phyloP scores from a whole-genome alignment of 2,329 filamentous ascomycete species.

The Trichothecium roseum region DNA sequence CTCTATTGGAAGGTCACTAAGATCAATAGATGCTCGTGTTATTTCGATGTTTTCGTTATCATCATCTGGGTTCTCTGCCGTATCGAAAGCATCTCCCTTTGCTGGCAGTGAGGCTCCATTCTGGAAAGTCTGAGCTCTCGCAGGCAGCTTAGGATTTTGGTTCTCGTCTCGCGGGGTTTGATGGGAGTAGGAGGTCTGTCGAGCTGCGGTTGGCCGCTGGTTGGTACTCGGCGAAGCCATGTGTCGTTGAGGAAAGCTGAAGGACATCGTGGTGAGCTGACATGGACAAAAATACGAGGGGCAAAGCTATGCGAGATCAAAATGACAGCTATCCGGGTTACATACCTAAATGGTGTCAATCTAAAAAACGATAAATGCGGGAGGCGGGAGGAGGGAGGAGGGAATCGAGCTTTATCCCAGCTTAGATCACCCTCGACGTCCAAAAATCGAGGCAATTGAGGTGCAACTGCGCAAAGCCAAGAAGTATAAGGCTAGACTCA shows the following conservation, averaged over 20 bases:
- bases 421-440: too few relatives aligned
- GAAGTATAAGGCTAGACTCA: too few relatives aligned
- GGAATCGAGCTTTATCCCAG: too few relatives aligned
- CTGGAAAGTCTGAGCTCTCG: slow-evolving; percentile 36
- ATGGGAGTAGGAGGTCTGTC: slow-evolving; percentile 18
- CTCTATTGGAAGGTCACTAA: slow-evolving; percentile 90
- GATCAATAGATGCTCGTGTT: slow-evolving; percentile 52
- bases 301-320: background rate
- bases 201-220: slow-evolving; percentile 18
- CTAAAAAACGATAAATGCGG: background rate
- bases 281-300: background rate
- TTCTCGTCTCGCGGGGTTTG: slow-evolving; percentile 15
- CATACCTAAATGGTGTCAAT: background rate
- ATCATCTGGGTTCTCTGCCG: slow-evolving; percentile 24
- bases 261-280: slow-evolving; percentile 16
- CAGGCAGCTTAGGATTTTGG: slow-evolving; percentile 21
- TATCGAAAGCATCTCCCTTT: slow-evolving; percentile 36
- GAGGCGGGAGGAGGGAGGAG: background rate
- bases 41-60: slow-evolving; percentile 36
- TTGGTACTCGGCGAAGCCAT: slow-evolving; percentile 22
- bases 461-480: too few relatives aligned
- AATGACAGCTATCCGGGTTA: background rate
- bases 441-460: too few relatives aligned
- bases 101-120: slow-evolving; percentile 21
- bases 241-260: slow-evolving; percentile 13